Evolutionary conservation across 1,139 yeast species (phyloP).

Genomic region (Eremothecium cymbalariae): DNA sequence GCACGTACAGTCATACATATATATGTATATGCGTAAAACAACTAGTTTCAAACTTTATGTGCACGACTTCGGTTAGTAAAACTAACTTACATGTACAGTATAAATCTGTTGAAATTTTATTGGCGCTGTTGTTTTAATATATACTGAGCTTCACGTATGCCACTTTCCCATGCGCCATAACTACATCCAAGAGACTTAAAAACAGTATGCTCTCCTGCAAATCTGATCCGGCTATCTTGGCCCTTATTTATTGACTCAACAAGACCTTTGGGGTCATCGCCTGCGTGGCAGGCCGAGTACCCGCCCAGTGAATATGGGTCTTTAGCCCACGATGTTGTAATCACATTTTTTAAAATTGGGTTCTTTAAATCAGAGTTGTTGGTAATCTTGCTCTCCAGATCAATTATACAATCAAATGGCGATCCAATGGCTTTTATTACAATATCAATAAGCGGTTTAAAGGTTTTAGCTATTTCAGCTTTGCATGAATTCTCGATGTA

Average conservation of each 20-base stretch:
- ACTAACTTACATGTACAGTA: no score
- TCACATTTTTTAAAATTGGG: constrained; percentile 44
- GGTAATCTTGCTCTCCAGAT: constrained; percentile 12
- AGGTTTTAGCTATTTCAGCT: constrained; percentile 36
- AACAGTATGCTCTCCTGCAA: constrained; percentile 81
- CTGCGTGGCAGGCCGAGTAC: constrained; percentile 59
- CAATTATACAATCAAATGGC: constrained; percentile 16
- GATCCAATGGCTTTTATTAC: constrained; percentile 17
- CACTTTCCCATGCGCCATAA: constrained; percentile 71
- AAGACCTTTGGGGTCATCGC: constrained; percentile 57
- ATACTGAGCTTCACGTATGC: constrained; percentile 55
- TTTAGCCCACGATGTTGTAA: constrained; percentile 60
- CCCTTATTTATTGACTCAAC: constrained; percentile 52
- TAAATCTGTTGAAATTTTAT: no score
- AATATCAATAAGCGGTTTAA: constrained; percentile 38
- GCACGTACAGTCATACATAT: no score
- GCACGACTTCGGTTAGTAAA: no score
- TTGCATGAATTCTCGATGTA: constrained; percentile 36
- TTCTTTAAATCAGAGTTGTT: constrained; percentile 9
- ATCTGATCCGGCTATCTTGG: constrained; percentile 47
- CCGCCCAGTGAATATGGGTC: constrained; percentile 69
- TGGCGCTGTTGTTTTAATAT: constrained; percentile 20
- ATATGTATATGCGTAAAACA: no score
- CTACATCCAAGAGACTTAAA: constrained; percentile 79
- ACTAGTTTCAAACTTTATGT: no score